Evolutionary conservation across 2,329 filamentous ascomycete genomes (phyloP), one percentile per base, ranked within the genome.

Genomic region (Metarhizium album): DNA sequence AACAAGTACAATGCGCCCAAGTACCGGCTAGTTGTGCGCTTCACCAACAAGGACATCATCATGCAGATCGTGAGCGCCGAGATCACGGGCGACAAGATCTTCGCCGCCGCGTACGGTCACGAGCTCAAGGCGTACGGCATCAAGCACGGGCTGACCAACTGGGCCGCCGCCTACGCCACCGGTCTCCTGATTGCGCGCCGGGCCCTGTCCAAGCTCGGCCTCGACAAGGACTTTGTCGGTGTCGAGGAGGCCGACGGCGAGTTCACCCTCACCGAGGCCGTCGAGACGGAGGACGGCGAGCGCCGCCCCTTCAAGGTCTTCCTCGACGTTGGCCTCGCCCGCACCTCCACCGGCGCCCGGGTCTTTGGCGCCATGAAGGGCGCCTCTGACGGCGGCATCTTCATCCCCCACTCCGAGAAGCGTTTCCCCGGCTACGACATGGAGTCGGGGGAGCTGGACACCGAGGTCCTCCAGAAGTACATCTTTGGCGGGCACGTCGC

Each of bases 1-100:
- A 98, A 98, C 89, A 98, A 98, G 87, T 98, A 97, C 87, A 95
- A 95, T 79, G 87, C 93, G 59, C 93, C 93, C 76, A 98, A 98
- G 84, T 97, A 98, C 86, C 88, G 93, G 70, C 86, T 98, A 70
- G 93, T 98, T 62, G 89, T 98, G 72, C 93, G 93, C 74, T 95
- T 95, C 86, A 94, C 89, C 82, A 95, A 97, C 86, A 89, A 90
- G 76, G 91, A 98, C 82, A 95, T 97, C 80, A 87, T 97, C 78
- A 84, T 83, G 78, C 93, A 98, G 81, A 93, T 98, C 72, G 83
- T 98, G 72, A 86, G 82, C 70, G 94, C 93, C 55, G 93, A 98
- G 82, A 87, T 98, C 78, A 83, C 80, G 62, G 93, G 93, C 69
- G 93, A 98, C 85, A 97, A 97, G 84, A 86, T 98, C 74, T 89